Evolutionary conservation across 176 grass and related monocot species (phyloP).

Genomic region (Puya raimondii): DNA sequence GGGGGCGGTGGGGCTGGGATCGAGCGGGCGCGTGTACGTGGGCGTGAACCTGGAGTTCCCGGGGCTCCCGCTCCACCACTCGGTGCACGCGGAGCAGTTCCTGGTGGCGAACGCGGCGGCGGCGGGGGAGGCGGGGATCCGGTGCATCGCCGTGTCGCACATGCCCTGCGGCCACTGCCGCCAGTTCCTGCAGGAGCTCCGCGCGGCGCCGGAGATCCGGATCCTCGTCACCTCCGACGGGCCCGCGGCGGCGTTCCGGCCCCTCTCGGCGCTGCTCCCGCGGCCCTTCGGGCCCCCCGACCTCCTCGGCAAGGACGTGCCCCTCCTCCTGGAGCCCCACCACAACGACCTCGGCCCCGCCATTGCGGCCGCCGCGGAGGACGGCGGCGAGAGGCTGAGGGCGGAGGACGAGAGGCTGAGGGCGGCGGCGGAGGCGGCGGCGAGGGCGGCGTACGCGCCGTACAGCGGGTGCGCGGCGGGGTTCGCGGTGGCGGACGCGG

Average conservation of each 20-base stretch:
- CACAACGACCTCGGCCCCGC: slow-evolving; percentile 44
- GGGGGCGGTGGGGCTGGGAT: slow-evolving; percentile 75
- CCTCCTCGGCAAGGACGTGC: slow-evolving; percentile 48
- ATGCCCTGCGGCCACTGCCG: slow-evolving; percentile 95
- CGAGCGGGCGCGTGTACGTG: slow-evolving; percentile 63
- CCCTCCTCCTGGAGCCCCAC: slow-evolving; percentile 70
- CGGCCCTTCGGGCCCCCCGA: slow-evolving; percentile 70
- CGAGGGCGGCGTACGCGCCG: slow-evolving; percentile 63
- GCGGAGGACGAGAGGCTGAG: slow-evolving; percentile 27
- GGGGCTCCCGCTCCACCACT: slow-evolving; percentile 49
- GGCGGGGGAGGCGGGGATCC: slow-evolving; percentile 53
- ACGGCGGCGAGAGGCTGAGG: slow-evolving; percentile 8
- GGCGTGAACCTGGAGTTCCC: slow-evolving; percentile 88
- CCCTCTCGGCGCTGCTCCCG: slow-evolving; percentile 59
- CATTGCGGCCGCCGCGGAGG: slow-evolving; percentile 19
- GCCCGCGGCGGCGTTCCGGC: slow-evolving; percentile 42
- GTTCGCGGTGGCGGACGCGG: slow-evolving; percentile 61
- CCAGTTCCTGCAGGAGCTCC: slow-evolving; percentile 95
- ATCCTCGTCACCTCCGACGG: slow-evolving; percentile 78
- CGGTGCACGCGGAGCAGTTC: slow-evolving; percentile 88
- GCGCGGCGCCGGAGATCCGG: slow-evolving; percentile 53
- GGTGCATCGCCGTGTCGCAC: slow-evolving; percentile 76
- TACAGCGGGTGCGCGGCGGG: slow-evolving; percentile 75
- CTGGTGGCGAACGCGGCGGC: slow-evolving; percentile 70
- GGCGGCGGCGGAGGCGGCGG: slow-evolving; percentile 47